Base-by-base conservation (phyloP, 352 stramenopile species). In the Phytophthora nicotianae region DNA sequence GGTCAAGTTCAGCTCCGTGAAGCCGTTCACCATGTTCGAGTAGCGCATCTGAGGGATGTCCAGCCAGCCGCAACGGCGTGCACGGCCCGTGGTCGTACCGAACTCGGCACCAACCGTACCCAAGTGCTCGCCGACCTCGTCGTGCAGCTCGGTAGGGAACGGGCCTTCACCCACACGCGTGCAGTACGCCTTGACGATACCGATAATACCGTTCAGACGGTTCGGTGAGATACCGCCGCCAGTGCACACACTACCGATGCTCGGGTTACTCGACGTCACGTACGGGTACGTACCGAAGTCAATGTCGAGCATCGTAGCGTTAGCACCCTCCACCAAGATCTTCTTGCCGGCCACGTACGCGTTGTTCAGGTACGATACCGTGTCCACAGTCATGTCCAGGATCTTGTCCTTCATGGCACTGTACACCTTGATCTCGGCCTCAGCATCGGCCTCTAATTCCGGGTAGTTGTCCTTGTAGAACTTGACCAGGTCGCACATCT, bases 201-300 rank as follows among this genome's bases (percentile, higher is more conserved):
- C 98, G 65, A 98, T 98, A 68, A 99, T 98, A 21, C 93, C 93
- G 66, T 97, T 92, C 47, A 94, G 62, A 27, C 85, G 83, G 70
- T 94, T 96, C 19, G 96, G 97, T 40, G 91, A 96, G 35, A 99
- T 97, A 50, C 97, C 96, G 13, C 98, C 85, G 26, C 96, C 97
- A 16, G 98, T 99, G 77, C 97, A 96, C 32, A 99, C 96, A 70
- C 88, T 97, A 54, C 98, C 97, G 60, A 99, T 97, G 42, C 93
- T 98, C 42, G 98, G 97, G 75, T 99, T 99, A 57, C 91, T 98
- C 42, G 96, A 99, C 29, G 98, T 99, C 41, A 99, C 98, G 79
- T 98, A 99, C 37, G 97, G 98, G 83, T 99, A 99, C 47, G 97
- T 99, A 52, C 98, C 98, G 71, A 99, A 99, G 81, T 99, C 98